These are phyloP conservation scores for Yamadazyma atlantica DNA, from an alignment of 1,139 yeast genomes.

Conservation along the genomic window DNA sequence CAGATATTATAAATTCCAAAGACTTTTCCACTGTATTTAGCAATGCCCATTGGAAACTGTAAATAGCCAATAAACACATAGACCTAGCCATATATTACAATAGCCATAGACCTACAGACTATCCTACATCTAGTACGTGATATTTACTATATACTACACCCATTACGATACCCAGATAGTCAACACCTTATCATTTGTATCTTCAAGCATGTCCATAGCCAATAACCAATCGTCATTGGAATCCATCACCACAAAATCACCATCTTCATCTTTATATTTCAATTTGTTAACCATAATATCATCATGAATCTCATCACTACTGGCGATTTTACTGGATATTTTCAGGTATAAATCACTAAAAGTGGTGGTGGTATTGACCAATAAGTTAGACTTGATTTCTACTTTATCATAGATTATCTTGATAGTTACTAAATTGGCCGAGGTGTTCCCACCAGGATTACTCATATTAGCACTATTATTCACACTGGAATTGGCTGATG, in stretches of 20 bases:
- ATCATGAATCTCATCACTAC: constrained; percentile 30
- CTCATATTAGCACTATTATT: constrained; percentile 6
- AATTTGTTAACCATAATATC: constrained; percentile 50
- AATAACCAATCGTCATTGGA: constrained; percentile 74
- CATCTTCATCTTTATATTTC: constrained; percentile 92
- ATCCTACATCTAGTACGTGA: neutral
- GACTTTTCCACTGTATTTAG: constrained; percentile 21
- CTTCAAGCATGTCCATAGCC: constrained; percentile 55
- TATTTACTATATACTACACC: constrained; percentile 3
- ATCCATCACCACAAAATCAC: constrained; percentile 85
- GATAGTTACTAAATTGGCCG: constrained; percentile 21
- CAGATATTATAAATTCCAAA: constrained; percentile 27
- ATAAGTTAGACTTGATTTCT: constrained; percentile 29
- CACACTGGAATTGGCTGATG: constrained; percentile 15
- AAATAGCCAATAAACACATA: no score
- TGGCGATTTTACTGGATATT: constrained; percentile 36
- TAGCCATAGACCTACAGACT: no score
- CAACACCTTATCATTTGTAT: constrained; percentile 35
- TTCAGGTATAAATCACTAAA: constrained; percentile 49
- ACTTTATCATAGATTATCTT: constrained; percentile 53
- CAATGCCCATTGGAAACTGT: constrained; percentile 32
- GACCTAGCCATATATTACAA: no score
- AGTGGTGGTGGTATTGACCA: constrained; percentile 44
- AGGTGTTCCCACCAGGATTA: constrained; percentile 4
- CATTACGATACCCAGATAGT: constrained; percentile 41